Evolutionary conservation across 2,329 filamentous ascomycete genomes (phyloP).

Genomic region (Neofusicoccum parvum): DNA sequence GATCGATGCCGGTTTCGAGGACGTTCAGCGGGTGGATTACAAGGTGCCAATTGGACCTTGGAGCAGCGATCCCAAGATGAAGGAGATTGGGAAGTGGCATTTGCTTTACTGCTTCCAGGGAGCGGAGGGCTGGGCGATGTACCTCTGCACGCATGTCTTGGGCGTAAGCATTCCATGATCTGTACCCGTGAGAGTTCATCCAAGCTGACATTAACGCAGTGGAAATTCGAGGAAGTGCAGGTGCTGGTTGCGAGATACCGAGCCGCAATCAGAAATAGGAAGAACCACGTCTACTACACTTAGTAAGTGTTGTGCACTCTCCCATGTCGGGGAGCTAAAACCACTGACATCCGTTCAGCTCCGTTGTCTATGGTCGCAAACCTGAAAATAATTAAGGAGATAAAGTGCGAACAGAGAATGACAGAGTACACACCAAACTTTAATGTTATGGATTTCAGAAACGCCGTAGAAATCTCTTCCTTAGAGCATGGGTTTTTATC

Average conservation of each 20-base stretch:
- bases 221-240: slow-evolving; percentile 20
- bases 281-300: slow-evolving; percentile 13
- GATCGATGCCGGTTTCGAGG: slow-evolving; percentile 55
- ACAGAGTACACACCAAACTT: neutral
- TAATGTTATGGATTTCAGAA: no score
- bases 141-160: slow-evolving; percentile 14
- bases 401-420: no score
- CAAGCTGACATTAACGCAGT: neutral
- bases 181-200: no score
- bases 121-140: slow-evolving; percentile 18
- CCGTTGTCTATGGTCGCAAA: slow-evolving; percentile 11
- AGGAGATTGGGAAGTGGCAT: slow-evolving; percentile 50
- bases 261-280: slow-evolving; percentile 10
- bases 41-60: slow-evolving; percentile 37
- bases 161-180: neutral
- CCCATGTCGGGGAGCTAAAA: neutral
- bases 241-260: slow-evolving; percentile 14
- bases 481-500: no score
- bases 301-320: neutral
- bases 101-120: slow-evolving; percentile 32
- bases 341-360: neutral
- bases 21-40: slow-evolving; percentile 50
- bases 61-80: slow-evolving; percentile 46
- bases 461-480: no score
- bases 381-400: slow-evolving; percentile 1